A percentile compares a stretch with the other conserved stretches of the same genome.
phyloP scores from a whole-genome alignment of 2,329 filamentous ascomycete genomes.

The Penicillium sclerotiorum region DNA sequence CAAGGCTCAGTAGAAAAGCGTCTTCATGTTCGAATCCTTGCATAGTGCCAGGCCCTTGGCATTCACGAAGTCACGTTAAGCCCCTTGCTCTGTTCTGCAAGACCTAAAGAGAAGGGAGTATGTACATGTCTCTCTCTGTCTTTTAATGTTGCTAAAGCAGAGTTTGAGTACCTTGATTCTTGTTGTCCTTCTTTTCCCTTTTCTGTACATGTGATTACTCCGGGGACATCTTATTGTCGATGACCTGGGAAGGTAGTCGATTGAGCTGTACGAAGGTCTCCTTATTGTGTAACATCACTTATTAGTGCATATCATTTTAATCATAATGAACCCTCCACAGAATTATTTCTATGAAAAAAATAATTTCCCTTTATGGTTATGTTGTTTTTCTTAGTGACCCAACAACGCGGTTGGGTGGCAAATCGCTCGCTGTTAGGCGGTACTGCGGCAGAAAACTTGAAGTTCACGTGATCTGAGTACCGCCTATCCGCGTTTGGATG shows the following conservation, averaged over 20 bases:
- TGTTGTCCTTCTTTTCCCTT: conserved; percentile 9
- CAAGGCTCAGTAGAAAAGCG: conserved; percentile 38
- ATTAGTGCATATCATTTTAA: conserved; percentile 28
- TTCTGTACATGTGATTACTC: conserved; percentile 18
- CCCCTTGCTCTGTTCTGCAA: conserved; percentile 5
- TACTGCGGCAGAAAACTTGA: too few species aligned
- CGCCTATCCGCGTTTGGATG: too few species aligned
- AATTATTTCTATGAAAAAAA: not conserved
- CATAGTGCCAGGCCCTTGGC: conserved; percentile 4
- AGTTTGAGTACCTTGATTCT: conserved; percentile 15
- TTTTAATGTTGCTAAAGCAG: conserved; percentile 14
- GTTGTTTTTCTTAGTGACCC: too few species aligned
- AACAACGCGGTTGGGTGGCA: too few species aligned
- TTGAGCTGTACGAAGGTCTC: conserved; percentile 7
- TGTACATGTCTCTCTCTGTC: conserved; percentile 14
- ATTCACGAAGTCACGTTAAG: conserved; percentile 22
- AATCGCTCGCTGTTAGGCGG: too few species aligned
- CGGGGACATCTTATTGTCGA: not conserved
- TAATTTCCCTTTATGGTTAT: too few species aligned
- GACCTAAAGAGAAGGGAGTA: not conserved
- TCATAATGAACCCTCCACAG: conserved; percentile 20
- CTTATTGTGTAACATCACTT: conserved; percentile 24
- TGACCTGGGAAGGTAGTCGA: conserved; percentile 5
- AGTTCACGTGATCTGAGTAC: too few species aligned
- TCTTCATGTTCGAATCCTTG: not conserved